phyloP scores from a whole-genome alignment of 2,329 filamentous ascomycete genomes.

The Paecilomyces fulvus region DNA sequence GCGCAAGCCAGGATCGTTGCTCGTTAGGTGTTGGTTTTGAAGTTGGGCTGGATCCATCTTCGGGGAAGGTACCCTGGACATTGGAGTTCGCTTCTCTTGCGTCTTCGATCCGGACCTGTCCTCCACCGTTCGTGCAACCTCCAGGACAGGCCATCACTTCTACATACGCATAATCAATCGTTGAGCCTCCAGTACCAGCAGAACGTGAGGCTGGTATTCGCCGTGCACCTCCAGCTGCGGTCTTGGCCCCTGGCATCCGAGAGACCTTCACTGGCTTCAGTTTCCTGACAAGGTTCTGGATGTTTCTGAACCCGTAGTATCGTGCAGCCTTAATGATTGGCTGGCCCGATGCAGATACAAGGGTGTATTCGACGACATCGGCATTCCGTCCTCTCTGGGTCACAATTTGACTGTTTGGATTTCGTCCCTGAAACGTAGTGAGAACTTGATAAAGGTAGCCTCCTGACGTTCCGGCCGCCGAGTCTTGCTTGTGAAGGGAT shows the following conservation, averaged over 20 bases:
- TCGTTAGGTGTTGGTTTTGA: slow-evolving; percentile 62
- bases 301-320: slow-evolving; percentile 97
- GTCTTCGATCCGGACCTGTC: slow-evolving; percentile 87
- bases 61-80: slow-evolving; percentile 12
- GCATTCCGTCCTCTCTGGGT: slow-evolving; percentile 72
- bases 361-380: slow-evolving; percentile 79
- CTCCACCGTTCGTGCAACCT: slow-evolving; percentile 96
- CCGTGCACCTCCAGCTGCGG: slow-evolving; percentile 23
- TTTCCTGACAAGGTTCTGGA: slow-evolving; percentile 91
- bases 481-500: slow-evolving; percentile 32
- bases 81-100: slow-evolving; percentile 32
- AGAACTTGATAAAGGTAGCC: slow-evolving; percentile 84
- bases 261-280: slow-evolving; percentile 73
- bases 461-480: slow-evolving; percentile 68
- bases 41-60: slow-evolving; percentile 11
- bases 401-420: slow-evolving; percentile 64
- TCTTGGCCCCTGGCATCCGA: slow-evolving; percentile 68
- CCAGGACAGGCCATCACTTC: slow-evolving; percentile 99
- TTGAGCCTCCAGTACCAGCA: slow-evolving; percentile 18
- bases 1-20: slow-evolving; percentile 76
- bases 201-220: slow-evolving; percentile 24
- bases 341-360: slow-evolving; percentile 50
- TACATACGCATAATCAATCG: slow-evolving; percentile 75
- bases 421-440: slow-evolving; percentile 59
- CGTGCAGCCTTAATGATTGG: slow-evolving; percentile 70